These are phyloP conservation scores for Setaria viridis DNA, from an alignment of 202 grass and related monocot species.

Conservation along the genomic window DNA sequence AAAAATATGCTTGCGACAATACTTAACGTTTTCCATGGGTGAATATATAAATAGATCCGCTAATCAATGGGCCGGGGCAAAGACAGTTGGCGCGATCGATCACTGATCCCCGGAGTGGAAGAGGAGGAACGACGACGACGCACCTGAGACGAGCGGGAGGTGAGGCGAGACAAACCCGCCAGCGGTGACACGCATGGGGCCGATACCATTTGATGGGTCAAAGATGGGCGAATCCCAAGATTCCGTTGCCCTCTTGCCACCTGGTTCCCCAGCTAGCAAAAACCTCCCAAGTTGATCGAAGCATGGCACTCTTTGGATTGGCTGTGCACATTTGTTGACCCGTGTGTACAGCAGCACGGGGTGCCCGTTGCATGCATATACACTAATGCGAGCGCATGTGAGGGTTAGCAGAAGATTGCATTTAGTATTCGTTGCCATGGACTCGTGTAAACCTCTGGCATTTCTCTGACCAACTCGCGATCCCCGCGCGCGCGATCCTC, in stretches of 20 bases:
- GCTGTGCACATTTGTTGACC: conserved; percentile 39
- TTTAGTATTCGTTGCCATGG: neutral
- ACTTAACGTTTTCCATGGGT: no score
- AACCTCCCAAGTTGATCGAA: neutral
- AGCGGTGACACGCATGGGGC: no score
- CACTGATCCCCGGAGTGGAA: no score
- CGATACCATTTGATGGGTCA: neutral
- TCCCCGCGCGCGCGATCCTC: neutral
- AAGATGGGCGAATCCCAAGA: neutral
- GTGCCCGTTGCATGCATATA: conserved; percentile 28
- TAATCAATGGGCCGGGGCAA: no score
- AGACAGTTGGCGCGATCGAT: no score
- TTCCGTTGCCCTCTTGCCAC: neutral
- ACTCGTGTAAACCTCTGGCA: neutral
- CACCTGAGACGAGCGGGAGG: no score
- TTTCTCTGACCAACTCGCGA: neutral
- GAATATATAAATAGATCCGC: no score
- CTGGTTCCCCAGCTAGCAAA: neutral
- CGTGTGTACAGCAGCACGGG: conserved; percentile 23
- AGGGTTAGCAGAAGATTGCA: neutral
- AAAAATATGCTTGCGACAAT: no score
- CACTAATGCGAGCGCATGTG: neutral
- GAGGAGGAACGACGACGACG: no score
- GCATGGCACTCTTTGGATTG: conserved; percentile 20
- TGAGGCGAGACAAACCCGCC: no score